Conservation (phyloP, 441 rosid species). For the Geranium incanum region DNA sequence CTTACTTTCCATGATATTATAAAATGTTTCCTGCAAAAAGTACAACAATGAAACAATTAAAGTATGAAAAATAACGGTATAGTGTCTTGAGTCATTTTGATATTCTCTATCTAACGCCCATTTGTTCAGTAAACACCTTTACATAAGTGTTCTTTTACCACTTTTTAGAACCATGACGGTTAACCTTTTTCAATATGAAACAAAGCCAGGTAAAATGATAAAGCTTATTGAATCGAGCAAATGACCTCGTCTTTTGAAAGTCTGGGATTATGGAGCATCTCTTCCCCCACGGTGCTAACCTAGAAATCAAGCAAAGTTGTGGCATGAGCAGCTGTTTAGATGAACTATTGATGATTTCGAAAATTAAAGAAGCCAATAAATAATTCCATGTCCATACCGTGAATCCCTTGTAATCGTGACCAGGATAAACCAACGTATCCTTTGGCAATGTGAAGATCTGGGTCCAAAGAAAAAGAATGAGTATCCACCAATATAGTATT, state of each 20-base stretch:
- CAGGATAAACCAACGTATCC: conserved; percentile 81
- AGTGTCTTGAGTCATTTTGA: background rate
- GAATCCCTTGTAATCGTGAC: conserved; percentile 84
- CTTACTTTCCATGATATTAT: conserved; percentile 73
- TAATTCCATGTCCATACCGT: conserved; percentile 45
- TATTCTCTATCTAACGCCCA: background rate
- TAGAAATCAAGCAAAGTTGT: conserved; percentile 21
- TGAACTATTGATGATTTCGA: background rate
- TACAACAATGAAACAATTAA: background rate
- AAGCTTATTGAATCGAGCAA: background rate
- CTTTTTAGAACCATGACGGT: background rate
- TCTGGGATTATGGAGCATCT: conserved; percentile 63
- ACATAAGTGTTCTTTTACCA: background rate
- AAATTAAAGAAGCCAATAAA: conserved; percentile 6
- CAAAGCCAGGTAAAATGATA: conserved; percentile 6
- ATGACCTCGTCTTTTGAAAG: conserved; percentile 71
- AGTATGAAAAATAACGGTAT: background rate
- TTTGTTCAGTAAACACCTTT: background rate
- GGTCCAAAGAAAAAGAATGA: conserved; percentile 10
- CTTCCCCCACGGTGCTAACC: conserved; percentile 91
- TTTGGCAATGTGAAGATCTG: conserved; percentile 82
- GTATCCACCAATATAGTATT: background rate
- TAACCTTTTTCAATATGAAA: background rate
- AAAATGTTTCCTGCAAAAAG: conserved; percentile 62
- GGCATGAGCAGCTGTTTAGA: conserved; percentile 12